Conservation (phyloP, 2,329 filamentous ascomycete genomes). For the Aspergillus aculeatinus region DNA sequence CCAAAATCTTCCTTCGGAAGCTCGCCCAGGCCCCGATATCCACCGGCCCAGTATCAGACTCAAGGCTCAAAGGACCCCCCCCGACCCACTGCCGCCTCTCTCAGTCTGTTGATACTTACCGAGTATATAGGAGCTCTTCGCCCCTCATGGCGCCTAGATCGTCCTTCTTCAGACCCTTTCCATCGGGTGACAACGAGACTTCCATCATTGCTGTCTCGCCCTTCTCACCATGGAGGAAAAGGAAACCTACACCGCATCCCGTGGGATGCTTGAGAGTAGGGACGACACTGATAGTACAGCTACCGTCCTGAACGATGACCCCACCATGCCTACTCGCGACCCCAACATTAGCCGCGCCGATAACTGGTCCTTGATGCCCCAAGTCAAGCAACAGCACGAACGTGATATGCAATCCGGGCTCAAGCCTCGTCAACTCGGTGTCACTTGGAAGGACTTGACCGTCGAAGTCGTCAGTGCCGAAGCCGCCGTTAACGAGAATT, state of each 20-base stretch:
- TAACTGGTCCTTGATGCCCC: slow-evolving; percentile 53
- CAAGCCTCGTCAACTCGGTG: slow-evolving; percentile 55
- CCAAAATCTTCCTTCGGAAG: not conserved
- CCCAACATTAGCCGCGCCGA: slow-evolving; percentile 26
- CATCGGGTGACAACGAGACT: slow-evolving; percentile 1
- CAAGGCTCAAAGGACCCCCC: not conserved
- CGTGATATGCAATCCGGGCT: slow-evolving; percentile 49
- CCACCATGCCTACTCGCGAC: slow-evolving; percentile 9
- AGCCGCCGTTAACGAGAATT: slow-evolving; percentile 65
- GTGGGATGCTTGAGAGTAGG: not conserved
- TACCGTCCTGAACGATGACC: slow-evolving; percentile 29
- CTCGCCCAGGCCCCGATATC: not conserved
- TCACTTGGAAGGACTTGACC: slow-evolving; percentile 64
- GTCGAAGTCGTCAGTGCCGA: slow-evolving; percentile 63
- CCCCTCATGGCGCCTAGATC: not conserved
- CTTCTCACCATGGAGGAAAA: not conserved
- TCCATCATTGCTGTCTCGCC: not conserved
- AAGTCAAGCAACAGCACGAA: slow-evolving; percentile 47
- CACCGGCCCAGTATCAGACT: no score
- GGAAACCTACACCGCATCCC: not conserved
- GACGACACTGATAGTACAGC: slow-evolving; percentile 30
- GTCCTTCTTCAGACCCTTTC: not conserved
- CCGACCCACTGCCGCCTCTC: not conserved
- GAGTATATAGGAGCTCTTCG: slow-evolving; percentile 1
- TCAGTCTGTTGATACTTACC: not conserved